Conservation (phyloP, 495 filamentous ascomycete species). For the Trichocladium uniseriatum region DNA sequence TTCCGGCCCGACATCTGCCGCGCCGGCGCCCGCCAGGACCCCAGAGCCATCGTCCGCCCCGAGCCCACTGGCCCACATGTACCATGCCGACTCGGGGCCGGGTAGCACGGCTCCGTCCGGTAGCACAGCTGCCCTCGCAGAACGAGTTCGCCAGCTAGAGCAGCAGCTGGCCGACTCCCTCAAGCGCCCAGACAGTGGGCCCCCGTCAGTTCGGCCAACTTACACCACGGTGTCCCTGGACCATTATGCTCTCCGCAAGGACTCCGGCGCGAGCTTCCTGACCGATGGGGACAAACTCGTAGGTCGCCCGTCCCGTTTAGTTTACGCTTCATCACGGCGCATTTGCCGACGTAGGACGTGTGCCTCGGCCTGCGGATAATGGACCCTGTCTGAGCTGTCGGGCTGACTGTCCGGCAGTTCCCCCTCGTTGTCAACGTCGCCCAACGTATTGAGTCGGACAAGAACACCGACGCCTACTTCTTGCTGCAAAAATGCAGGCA, state of each 20-base stretch:
- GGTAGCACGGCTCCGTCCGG: not conserved
- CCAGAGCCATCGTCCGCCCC: conserved; percentile 7
- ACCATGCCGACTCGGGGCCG: not conserved
- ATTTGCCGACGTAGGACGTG: not conserved
- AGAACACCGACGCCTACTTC: conserved; percentile 26
- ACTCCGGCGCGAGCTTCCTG: conserved; percentile 48
- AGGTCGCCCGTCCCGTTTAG: conserved; percentile 16
- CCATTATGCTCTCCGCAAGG: conserved; percentile 28
- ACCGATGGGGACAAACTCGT: conserved; percentile 41
- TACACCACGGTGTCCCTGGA: not conserved
- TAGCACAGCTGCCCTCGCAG: conserved; percentile 14
- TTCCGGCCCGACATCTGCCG: not conserved
- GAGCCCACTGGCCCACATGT: conserved; percentile 5
- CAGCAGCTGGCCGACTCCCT: conserved; percentile 24
- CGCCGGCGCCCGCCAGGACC: conserved; percentile 8
- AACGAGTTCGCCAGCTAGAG: conserved; percentile 24
- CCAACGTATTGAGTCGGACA: conserved; percentile 29
- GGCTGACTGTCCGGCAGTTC: conserved; percentile 30
- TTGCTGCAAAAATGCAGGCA: conserved; percentile 39
- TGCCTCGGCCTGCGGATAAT: not conserved
- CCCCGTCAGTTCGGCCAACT: conserved; percentile 8
- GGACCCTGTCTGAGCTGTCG: not conserved
- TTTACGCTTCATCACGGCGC: not conserved
- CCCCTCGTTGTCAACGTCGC: conserved; percentile 33
- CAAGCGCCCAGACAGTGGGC: conserved; percentile 6